Evolutionary conservation across 129 eudicot species (phyloP), one percentile per base, ranked within the genome.

Genomic region (Flaveria ramosissima): DNA sequence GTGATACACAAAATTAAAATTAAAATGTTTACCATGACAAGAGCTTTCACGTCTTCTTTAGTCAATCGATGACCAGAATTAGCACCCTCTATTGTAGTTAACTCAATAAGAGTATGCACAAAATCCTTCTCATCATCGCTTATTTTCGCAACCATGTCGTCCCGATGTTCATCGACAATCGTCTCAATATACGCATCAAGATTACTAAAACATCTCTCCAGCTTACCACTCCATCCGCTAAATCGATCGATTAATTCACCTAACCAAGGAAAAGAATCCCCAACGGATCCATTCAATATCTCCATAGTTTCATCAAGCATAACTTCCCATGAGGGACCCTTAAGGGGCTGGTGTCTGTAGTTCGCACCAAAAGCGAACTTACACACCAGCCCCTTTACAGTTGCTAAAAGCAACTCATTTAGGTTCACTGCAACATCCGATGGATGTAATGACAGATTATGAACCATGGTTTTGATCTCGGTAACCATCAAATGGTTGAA

Each of bases 161-260:
- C 15, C 2, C 14, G 10, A 7, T 30, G 69, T 1, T 63, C 69
- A 30, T 63, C 21, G 4, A 63, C 41, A 15, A 63, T 30, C 4
- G 69, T 63, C 23, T 63, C 69, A 6, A 63, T 63, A 2, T 63
- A 63, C 3, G 69, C 69, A 63, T 30, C 69, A 63, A 63, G 69
- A 63, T 63, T 63, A 63, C 21, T 16, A 63, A 63, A 63, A 30
- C 69, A 63, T 30, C 1, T 30, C 45, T 30, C 46, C 45, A 63
- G 10, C 46, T 30, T 63, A 30, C 46, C 14, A 63, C 13, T 14
- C 68, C 43, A 62, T 14, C 68, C 68, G 14, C 68, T 62, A 13
- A 62, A 5, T 14, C 23, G 46, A 36, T 63, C 69, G 7, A 63
- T 63, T 2, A 63, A 30, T 14, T 45, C 13, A 30, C 69, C 69